Evolutionary conservation across 441 rosid species (phyloP).

Genomic region (Jatropha multifida): DNA sequence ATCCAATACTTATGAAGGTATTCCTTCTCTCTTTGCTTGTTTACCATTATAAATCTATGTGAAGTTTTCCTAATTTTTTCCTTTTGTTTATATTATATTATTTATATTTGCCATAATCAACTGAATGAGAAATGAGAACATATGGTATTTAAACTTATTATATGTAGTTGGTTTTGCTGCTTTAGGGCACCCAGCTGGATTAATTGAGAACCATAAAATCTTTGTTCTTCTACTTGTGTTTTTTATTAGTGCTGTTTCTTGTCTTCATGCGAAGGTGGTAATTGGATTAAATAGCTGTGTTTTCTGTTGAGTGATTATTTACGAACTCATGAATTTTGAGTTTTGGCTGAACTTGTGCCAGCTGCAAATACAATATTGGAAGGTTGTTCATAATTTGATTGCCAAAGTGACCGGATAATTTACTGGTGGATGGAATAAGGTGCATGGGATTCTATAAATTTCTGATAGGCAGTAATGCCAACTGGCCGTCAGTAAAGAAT

Average conservation of each 20-base stretch:
- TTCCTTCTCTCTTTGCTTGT: constrained; percentile 10
- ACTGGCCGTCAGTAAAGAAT: neutral
- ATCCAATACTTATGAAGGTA: constrained; percentile 46
- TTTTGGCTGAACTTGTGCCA: neutral
- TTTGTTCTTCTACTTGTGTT: neutral
- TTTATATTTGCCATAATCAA: neutral
- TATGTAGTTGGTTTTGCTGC: neutral
- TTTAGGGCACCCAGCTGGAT: neutral
- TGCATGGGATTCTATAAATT: neutral
- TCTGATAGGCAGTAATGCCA: neutral
- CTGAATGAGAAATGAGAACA: constrained; percentile 1
- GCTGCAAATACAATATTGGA: neutral
- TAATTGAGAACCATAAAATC: neutral
- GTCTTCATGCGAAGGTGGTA: neutral
- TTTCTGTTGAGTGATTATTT: neutral
- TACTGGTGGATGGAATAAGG: neutral
- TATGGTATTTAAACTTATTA: neutral
- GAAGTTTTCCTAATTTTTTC: neutral
- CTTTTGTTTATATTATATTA: constrained; percentile 1
- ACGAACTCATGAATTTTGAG: neutral
- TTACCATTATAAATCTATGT: neutral
- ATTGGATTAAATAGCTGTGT: neutral
- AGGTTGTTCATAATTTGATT: neutral
- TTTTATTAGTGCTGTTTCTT: neutral
- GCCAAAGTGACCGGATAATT: neutral